A percentile compares a stretch with the other conserved stretches of the same genome.
phyloP scores from a whole-genome alignment of 495 filamentous ascomycete genomes.

The Rhypophila decipiens region DNA sequence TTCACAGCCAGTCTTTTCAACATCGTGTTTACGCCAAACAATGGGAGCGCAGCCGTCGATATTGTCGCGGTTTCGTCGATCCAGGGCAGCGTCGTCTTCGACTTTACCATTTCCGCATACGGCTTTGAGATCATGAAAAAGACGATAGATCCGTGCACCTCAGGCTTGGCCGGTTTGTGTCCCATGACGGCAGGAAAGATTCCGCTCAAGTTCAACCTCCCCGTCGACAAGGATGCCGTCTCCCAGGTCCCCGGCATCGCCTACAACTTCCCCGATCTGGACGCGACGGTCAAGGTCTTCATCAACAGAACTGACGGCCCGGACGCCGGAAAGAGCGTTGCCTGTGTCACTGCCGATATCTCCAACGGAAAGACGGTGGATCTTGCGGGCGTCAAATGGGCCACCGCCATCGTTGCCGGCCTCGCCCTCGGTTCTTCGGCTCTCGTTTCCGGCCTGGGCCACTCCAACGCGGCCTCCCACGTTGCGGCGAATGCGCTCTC shows the following conservation, averaged over 20 bases:
- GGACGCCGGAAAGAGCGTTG: constrained; percentile 51
- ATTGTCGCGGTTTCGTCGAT: constrained; percentile 82
- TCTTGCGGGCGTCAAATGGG: constrained; percentile 82
- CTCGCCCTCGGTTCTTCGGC: constrained; percentile 78
- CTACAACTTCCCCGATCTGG: constrained; percentile 87
- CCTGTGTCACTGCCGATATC: constrained; percentile 83
- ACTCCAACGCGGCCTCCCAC: constrained; percentile 94
- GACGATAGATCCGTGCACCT: constrained; percentile 69
- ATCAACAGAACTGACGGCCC: constrained; percentile 59
- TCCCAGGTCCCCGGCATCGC: constrained; percentile 72
- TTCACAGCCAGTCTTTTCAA: constrained; percentile 81
- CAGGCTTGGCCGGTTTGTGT: constrained; percentile 70
- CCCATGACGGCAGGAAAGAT: constrained; percentile 89
- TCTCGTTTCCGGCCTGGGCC: constrained; percentile 74
- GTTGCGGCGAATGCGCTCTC: constrained; percentile 92
- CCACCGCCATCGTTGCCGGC: constrained; percentile 85
- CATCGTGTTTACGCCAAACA: constrained; percentile 70
- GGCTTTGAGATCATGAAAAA: constrained; percentile 63
- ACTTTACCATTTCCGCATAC: constrained; percentile 73
- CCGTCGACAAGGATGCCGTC: constrained; percentile 51
- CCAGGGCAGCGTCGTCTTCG: constrained; percentile 73
- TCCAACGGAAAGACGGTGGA: constrained; percentile 94
- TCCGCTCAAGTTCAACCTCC: constrained; percentile 64
- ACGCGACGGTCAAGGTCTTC: constrained; percentile 73
- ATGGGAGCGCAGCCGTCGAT: constrained; percentile 64